Evolutionary conservation across 2,329 filamentous ascomycete genomes (phyloP).

Genomic region (Cylindrodendrum hubeiense): DNA sequence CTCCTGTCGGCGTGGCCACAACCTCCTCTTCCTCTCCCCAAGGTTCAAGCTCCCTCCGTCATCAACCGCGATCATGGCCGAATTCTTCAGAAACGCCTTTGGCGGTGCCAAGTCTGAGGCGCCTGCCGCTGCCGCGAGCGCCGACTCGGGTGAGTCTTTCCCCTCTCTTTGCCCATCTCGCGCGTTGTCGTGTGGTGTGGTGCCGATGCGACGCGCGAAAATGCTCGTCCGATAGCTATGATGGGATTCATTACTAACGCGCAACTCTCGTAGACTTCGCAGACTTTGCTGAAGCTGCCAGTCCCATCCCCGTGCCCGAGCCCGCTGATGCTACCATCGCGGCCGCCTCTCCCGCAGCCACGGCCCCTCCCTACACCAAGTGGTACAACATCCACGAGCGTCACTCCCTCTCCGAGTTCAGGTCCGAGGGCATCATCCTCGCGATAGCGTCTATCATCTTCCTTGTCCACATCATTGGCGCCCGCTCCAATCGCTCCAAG

Average conservation of each 20-base stretch:
- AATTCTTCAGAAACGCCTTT: conserved; percentile 76
- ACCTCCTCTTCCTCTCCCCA: conserved; percentile 28
- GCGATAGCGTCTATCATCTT: conserved; percentile 81
- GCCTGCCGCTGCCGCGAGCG: conserved; percentile 55
- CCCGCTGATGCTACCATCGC: conserved; percentile 61
- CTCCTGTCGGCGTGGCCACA: conserved; percentile 40
- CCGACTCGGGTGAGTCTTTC: conserved; percentile 72
- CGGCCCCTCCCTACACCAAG: conserved; percentile 80
- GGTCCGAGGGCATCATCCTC: conserved; percentile 86
- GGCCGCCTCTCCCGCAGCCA: conserved; percentile 60
- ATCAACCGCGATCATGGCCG: conserved; percentile 61
- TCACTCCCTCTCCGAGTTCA: conserved; percentile 85
- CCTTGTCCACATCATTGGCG: conserved; percentile 83
- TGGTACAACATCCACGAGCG: conserved; percentile 99
- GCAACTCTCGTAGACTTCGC: conserved; percentile 78
- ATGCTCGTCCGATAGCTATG: conserved; percentile 5
- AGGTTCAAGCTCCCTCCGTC: conserved; percentile 34
- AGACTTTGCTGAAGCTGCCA: conserved; percentile 87
- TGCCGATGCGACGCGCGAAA: conserved; percentile 22
- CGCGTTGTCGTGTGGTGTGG: conserved; percentile 6
- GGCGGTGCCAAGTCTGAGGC: conserved; percentile 72
- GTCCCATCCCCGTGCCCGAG: conserved; percentile 68
- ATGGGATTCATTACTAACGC: conserved; percentile 41
- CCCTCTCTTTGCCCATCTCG: conserved; percentile 5
- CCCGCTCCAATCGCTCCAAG: conserved; percentile 82